Evolutionary conservation across 768 basidiomycete species (phyloP).

Genomic region (Chalciporus pseudorubinellus): DNA sequence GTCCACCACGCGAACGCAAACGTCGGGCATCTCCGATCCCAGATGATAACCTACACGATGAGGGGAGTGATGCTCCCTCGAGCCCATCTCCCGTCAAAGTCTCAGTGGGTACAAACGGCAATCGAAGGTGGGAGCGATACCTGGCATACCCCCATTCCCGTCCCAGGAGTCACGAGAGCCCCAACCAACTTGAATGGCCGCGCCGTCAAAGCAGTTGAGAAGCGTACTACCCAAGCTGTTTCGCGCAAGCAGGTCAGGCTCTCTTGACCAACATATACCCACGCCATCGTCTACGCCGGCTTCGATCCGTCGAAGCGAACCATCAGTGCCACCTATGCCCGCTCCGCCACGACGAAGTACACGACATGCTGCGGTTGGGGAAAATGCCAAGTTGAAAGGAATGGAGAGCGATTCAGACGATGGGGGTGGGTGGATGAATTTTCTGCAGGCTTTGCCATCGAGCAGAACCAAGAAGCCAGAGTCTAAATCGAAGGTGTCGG

Average conservation of each 20-base stretch:
- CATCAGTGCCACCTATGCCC: slow-evolving; percentile 18
- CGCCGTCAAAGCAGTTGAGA: not conserved
- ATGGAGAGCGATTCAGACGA: slow-evolving; percentile 10
- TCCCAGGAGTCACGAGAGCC: not conserved
- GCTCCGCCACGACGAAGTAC: slow-evolving; percentile 24
- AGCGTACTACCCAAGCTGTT: not conserved
- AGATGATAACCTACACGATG: slow-evolving; percentile 1
- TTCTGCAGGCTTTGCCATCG: too few species aligned
- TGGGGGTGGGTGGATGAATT: slow-evolving; percentile 11
- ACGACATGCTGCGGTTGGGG: slow-evolving; percentile 23
- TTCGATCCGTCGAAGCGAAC: slow-evolving; percentile 1
- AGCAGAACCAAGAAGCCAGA: slow-evolving; percentile 11
- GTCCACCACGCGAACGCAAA: slow-evolving; percentile 32
- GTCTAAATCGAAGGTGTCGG: slow-evolving; percentile 10
- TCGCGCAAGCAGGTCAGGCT: slow-evolving; percentile 17
- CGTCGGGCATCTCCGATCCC: slow-evolving; percentile 9
- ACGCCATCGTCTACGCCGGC: slow-evolving; percentile 26
- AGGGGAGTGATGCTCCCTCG: slow-evolving; percentile 16
- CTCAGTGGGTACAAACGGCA: slow-evolving; percentile 7
- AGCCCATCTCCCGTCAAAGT: slow-evolving; percentile 33
- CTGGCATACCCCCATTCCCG: not conserved
- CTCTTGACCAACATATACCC: slow-evolving; percentile 22
- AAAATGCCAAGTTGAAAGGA: slow-evolving; percentile 9
- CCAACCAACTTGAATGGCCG: not conserved
- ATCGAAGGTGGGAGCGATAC: slow-evolving; percentile 1